Base-by-base conservation (phyloP, 2,329 filamentous ascomycete species). In the Ophiocordyceps unilateralis region DNA sequence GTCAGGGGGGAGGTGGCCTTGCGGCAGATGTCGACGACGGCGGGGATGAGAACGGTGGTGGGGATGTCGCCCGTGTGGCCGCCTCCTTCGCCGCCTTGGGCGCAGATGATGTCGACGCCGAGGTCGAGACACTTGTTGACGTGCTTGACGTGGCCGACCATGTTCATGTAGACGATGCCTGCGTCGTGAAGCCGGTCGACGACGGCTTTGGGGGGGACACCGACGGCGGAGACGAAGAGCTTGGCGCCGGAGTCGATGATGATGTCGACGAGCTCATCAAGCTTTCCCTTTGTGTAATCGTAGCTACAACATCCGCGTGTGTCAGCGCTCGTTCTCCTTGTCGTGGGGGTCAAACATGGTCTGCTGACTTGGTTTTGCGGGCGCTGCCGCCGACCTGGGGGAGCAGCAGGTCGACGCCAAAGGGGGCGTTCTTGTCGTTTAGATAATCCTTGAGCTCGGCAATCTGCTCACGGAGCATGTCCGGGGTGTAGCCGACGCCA, bases 101-200 rank as follows among this genome's bases (percentile, higher is more conserved):
- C 91, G 70, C 89, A 96, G 69, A 98, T 96, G 56, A 98, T 83
- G 65, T 98, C 91, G 53, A 80, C 85, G 51, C 88, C 91, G 46
- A 88, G 75, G 41, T 89, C 86, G 48, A 98, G 74, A 65, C 86
- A 93, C 74, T 96, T 98, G 67, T 86, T 76, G 49, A 94, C 89
- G 69, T 98, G 91, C 79, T 98, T 98, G 58, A 91, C 89, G 74
- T 98, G 91, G 52, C 91, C 91, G 61, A 98, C 88, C 91, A 98
- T 98, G 80, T 98, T 98, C 91, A 96, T 96, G 74, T 93, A 94
- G 52, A 93, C 74, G 53, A 98, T 76, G 52, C 88, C 88, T 56
- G 78, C 69, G 58, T 78, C 75, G 75, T 98, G 91, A 40, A 98
- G 78, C 59, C 76, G 82, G 51, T 96, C 87, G 56, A 98, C 87